Evolutionary conservation across 78 protist species (phyloP), one percentile per base, ranked within the genome.

Genomic region (Salpingoeca rosetta): DNA sequence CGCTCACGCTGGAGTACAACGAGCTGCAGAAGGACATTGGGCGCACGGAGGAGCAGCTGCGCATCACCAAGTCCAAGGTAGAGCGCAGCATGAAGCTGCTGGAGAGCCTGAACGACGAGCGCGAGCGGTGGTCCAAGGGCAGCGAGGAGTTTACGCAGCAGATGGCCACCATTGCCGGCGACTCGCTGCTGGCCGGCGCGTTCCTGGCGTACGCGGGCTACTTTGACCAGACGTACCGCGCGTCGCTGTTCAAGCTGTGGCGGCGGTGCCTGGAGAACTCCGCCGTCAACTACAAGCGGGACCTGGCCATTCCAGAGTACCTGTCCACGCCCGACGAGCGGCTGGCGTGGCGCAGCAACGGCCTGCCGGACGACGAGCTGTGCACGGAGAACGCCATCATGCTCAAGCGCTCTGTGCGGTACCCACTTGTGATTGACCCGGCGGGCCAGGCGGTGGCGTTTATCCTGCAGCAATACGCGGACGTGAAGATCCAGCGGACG

Each of bases 351-450:
- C 83, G 82, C 40, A 91, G 92, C 73, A 78, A 80, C 75, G 92
- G 94, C 0, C 95, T 98, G 31, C 99, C 99, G 35, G 85, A 41
- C 35, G 99, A 98, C 90, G 91, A 85, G 38, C 88, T 98, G 78
- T 97, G 96, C 83, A 76, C 88, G 28, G 99, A 97, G 86, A 98
- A 98, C 88, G 99, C 99, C 22, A 87, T 95, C 76, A 91, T 98
- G 94, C 84, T 97, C 42, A 78, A 84, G 65, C 74, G 97, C 31
- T 25, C 79, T 3, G 39, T 10, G 11, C 89, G 99, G 36, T 98
- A 95, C 82, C 99, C 99, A 39, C 94, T 97, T 75, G 90, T 98
- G 36, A 90, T 98, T 88, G 99, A 98, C 91, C 99, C 99, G 44
- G 83, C 95, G 27, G 98, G 98, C 76, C 98, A 96, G 83, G 99